phyloP scores from a whole-genome alignment of 176 grass and related monocot species.

The Puya raimondii region DNA sequence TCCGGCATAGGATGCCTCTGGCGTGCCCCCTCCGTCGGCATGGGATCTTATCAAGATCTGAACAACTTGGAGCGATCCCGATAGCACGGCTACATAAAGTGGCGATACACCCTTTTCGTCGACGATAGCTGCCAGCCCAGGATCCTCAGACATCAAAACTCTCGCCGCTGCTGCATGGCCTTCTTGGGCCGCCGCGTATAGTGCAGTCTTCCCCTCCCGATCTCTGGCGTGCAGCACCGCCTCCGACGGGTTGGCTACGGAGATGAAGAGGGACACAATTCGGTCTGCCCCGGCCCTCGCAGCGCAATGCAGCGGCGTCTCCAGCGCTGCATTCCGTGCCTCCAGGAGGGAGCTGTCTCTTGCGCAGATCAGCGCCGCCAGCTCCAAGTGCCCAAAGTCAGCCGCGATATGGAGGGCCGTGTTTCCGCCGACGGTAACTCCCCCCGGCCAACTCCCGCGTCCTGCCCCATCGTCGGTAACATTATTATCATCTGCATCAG shows the following conservation, averaged over 20 bases:
- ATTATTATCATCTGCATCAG: no score
- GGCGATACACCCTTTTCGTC: constrained; percentile 6
- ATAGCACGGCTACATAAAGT: constrained; percentile 11
- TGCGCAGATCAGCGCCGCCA: not conserved
- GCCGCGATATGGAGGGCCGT: constrained; percentile 18
- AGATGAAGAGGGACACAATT: not conserved
- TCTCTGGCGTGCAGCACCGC: not conserved
- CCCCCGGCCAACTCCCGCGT: not conserved
- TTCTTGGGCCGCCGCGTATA: constrained; percentile 9
- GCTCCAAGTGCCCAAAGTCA: not conserved
- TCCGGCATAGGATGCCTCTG: not conserved
- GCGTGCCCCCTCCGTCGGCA: no score
- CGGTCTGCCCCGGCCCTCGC: not conserved
- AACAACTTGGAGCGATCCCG: not conserved
- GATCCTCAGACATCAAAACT: not conserved
- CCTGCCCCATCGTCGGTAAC: no score
- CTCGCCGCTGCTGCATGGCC: not conserved
- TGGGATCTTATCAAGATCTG: not conserved
- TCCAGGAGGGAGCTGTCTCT: not conserved
- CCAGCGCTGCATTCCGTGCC: not conserved
- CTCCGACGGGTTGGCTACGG: not conserved
- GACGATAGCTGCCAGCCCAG: not conserved
- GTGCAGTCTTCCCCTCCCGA: constrained; percentile 1
- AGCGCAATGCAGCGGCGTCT: constrained; percentile 25
- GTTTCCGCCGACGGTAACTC: not conserved